These are phyloP conservation scores for Talaromyces proteolyticus DNA, from an alignment of 495 filamentous ascomycete genomes.

Conservation along the genomic window DNA sequence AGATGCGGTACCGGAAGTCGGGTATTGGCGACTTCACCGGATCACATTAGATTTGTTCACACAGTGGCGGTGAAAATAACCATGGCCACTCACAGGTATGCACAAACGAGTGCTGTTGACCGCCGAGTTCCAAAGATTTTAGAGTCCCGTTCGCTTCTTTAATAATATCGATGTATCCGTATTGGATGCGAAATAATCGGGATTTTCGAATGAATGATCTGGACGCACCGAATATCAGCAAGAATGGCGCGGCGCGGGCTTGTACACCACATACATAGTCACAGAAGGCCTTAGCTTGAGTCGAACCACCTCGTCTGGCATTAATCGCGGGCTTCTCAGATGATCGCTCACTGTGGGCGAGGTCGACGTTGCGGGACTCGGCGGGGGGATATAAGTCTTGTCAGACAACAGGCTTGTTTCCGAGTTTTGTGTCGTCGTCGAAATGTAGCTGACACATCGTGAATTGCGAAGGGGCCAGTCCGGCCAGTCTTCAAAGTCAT, in stretches of 20 bases:
- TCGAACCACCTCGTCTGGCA: slow-evolving; percentile 32
- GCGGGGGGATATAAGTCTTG: slow-evolving; percentile 16
- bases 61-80: not conserved
- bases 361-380: slow-evolving; percentile 22
- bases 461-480: slow-evolving; percentile 15
- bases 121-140: slow-evolving; percentile 34
- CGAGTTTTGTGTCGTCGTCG: slow-evolving; percentile 35
- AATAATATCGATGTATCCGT: slow-evolving; percentile 35
- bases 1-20: slow-evolving; percentile 39
- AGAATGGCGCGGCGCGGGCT: not conserved
- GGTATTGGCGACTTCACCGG: slow-evolving; percentile 28
- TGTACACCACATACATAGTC: slow-evolving; percentile 26
- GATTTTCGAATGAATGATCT: slow-evolving; percentile 36
- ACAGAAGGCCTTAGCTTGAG: slow-evolving; percentile 29
- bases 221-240: not conserved
- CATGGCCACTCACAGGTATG: slow-evolving; percentile 30
- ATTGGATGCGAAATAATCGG: slow-evolving; percentile 37
- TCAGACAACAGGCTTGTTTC: slow-evolving; percentile 25
- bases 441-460: slow-evolving; percentile 30
- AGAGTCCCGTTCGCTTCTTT: slow-evolving; percentile 33
- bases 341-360: slow-evolving; percentile 26
- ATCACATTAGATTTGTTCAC: not conserved
- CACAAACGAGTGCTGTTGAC: slow-evolving; percentile 34
- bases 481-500: slow-evolving; percentile 31
- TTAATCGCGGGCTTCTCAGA: slow-evolving; percentile 24